Conservation (phyloP, 768 basidiomycete species). For the Cystobasidium onofrii region DNA sequence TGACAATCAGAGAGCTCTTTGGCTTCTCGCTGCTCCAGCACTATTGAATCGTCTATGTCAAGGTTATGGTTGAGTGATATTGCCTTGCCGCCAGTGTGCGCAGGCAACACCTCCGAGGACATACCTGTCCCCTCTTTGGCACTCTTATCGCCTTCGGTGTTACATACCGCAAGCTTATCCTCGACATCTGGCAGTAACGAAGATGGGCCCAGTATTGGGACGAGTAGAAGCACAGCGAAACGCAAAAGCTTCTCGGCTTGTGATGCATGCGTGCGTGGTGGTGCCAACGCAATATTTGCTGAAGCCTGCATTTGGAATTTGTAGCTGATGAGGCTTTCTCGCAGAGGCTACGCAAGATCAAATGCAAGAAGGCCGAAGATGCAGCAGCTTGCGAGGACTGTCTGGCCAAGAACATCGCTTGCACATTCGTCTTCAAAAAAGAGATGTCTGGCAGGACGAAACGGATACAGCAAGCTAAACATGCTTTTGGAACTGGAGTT, state of each 20-base stretch:
- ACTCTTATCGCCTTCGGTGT: too few relatives aligned
- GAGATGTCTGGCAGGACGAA: background rate
- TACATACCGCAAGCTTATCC: too few relatives aligned
- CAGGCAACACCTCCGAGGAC: background rate
- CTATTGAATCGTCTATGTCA: too few relatives aligned
- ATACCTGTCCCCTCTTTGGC: background rate
- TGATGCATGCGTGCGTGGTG: conserved; percentile 2
- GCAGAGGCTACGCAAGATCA: background rate
- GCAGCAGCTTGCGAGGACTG: background rate
- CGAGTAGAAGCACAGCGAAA: background rate
- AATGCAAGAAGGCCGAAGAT: background rate
- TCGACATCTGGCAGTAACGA: background rate
- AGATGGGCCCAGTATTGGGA: background rate
- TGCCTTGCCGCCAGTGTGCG: too few relatives aligned
- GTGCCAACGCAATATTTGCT: background rate
- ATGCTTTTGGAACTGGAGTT: background rate
- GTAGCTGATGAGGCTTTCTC: too few relatives aligned
- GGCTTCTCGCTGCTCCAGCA: too few relatives aligned
- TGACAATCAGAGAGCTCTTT: too few relatives aligned
- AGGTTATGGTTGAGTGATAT: too few relatives aligned
- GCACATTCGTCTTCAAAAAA: conserved; percentile 3
- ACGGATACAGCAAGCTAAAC: background rate
- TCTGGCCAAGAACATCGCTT: background rate
- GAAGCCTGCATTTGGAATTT: too few relatives aligned
- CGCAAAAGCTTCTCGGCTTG: background rate